These are phyloP conservation scores for Podospora appendiculata DNA, from an alignment of 495 filamentous ascomycete genomes.

Conservation along the genomic window DNA sequence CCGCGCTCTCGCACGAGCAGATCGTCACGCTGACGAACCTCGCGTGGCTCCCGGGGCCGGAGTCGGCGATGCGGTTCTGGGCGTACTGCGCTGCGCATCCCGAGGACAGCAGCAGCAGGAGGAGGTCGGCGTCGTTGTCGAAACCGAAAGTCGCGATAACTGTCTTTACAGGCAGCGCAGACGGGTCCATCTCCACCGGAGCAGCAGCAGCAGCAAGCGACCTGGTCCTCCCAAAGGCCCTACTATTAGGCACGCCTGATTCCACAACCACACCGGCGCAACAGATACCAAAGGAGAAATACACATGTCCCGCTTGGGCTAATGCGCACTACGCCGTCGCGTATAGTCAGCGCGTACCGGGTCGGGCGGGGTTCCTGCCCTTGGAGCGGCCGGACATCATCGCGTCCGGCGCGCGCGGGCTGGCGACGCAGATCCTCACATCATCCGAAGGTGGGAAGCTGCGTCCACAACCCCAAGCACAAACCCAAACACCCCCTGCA, in stretches of 20 bases:
- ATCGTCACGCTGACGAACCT: conserved; percentile 38
- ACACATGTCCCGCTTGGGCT: conserved; percentile 40
- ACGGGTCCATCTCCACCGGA: not conserved
- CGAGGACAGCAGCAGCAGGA: conserved; percentile 7
- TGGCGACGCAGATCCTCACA: conserved; percentile 26
- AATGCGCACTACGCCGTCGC: conserved; percentile 32
- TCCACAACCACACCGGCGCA: not conserved
- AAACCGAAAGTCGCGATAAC: conserved; percentile 34
- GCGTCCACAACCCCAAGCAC: too few species aligned
- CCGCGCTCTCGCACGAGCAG: conserved; percentile 24
- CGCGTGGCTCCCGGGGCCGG: conserved; percentile 44
- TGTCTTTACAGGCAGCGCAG: conserved; percentile 29
- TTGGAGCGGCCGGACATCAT: conserved; percentile 37
- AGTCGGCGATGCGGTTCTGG: conserved; percentile 39
- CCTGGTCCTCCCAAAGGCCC: not conserved
- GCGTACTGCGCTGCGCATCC: conserved; percentile 24
- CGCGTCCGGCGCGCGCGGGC: conserved; percentile 24
- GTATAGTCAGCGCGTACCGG: conserved; percentile 19
- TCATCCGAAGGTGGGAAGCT: not conserved
- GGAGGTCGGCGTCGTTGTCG: not conserved
- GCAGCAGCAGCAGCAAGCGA: not conserved
- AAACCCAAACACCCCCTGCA: too few species aligned
- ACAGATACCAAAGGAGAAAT: conserved; percentile 12
- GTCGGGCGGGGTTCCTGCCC: conserved; percentile 27
- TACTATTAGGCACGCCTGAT: not conserved